Base-by-base conservation (phyloP, 148 eudicot genomes). In the Dysphania ambrosioides region DNA sequence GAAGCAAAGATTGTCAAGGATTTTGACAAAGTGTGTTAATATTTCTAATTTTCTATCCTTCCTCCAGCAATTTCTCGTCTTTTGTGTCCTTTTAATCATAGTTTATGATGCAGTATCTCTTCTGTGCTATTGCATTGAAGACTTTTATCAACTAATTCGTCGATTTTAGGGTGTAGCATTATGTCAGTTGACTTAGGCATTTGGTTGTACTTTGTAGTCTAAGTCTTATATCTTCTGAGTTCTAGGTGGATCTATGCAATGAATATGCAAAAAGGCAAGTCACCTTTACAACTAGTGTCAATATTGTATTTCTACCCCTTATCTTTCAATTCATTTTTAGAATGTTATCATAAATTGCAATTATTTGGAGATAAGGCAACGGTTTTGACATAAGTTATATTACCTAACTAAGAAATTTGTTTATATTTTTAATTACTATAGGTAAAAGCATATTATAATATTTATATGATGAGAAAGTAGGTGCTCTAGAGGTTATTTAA, bases 1-100 rank as follows among this genome's bases (percentile, higher is more conserved):
- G 99, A 95, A 83, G 94, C 99, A 64, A 95, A 95, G 69, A 77
- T 95, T 79, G 97, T 95, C 70, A 95, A 95, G 79, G 99, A 95
- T 77, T 92, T 90, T 23, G 99, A 95, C 83, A 95, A 95, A 84
- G 99, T 75, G 68, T 71, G 76, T 78, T 23, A 41, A 44, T 53
- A 23, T n/a, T 29, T 49, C 53, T 19, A 6, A 38, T 29, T n/a
- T 29, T 49, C 53, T 19, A 6, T 40, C 29, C n/a, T 18, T 63
- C 53, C 40, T 6, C 21, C n/a, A 9, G 29, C 36, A 66, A 31
- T 58, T 44, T 31, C 31, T 15, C 12, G 30, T 66, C 2, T n/a
- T 24, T 29, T 24, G 13, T 34, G n/a, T 30, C 36, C 44, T 56
- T 23, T 49, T 12, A 35, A 47, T 47, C 53, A 16, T 47, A 47